Conservation (phyloP, 1,139 yeast genomes). For the Blastobotrys proliferans region DNA sequence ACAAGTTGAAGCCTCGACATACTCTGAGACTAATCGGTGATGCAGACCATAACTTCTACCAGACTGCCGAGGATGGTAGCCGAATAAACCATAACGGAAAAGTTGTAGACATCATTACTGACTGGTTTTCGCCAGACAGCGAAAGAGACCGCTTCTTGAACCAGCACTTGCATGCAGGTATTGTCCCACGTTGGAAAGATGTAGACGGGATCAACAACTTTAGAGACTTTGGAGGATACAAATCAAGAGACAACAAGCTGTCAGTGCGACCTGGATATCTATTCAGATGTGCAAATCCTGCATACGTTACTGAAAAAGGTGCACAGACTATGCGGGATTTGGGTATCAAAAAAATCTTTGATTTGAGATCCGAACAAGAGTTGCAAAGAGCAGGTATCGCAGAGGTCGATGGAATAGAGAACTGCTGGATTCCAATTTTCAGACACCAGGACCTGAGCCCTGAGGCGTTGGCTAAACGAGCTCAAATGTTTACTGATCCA, state of each 20-base stretch:
- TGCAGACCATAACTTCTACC: slow-evolving; percentile 82
- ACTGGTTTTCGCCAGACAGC: slow-evolving; percentile 49
- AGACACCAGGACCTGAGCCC: slow-evolving; percentile 59
- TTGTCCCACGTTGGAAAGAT: slow-evolving; percentile 51
- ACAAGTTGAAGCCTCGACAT: slow-evolving; percentile 54
- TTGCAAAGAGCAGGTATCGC: slow-evolving; percentile 46
- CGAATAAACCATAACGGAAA: slow-evolving; percentile 53
- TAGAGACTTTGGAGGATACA: slow-evolving; percentile 81
- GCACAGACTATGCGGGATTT: slow-evolving; percentile 39
- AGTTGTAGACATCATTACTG: slow-evolving; percentile 50
- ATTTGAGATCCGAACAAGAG: slow-evolving; percentile 65
- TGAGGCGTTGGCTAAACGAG: slow-evolving; percentile 55
- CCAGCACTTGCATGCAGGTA: slow-evolving; percentile 39
- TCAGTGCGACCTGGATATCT: slow-evolving; percentile 51
- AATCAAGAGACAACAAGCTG: slow-evolving; percentile 22
- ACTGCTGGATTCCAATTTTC: slow-evolving; percentile 60
- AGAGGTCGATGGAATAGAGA: slow-evolving; percentile 42
- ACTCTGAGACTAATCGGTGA: slow-evolving; percentile 52
- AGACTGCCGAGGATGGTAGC: slow-evolving; percentile 31
- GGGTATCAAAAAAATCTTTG: slow-evolving; percentile 58
- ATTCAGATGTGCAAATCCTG: slow-evolving; percentile 63
- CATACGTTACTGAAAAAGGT: slow-evolving; percentile 46
- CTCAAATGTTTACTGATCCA: slow-evolving; percentile 53
- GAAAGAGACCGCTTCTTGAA: slow-evolving; percentile 52
- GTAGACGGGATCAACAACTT: slow-evolving; percentile 70